A percentile compares a stretch with the other conserved stretches of the same genome.
These are phyloP conservation scores for Helianthus annuus DNA, from an alignment of 129 eudicot genomes.

Conservation along the genomic window HanXRQr2.0-SUNRISE NC_035447.2:28829721-28830220, in stretches of 20 bases:
- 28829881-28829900: slow-evolving; percentile 64
- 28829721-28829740: slow-evolving; percentile 83
- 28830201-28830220: not conserved
- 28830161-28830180: not conserved
- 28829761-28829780: slow-evolving; percentile 48
- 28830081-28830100: slow-evolving; percentile 78
- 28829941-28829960: slow-evolving; percentile 54
- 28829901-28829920: slow-evolving; percentile 94
- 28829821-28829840: slow-evolving; percentile 93
- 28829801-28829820: slow-evolving; percentile 77
- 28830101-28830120: slow-evolving; percentile 94
- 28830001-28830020: slow-evolving; percentile 78
- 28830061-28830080: slow-evolving; percentile 73
- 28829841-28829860: slow-evolving; percentile 79
- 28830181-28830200: not conserved
- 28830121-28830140: slow-evolving; percentile 18
- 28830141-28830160: not conserved
- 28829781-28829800: slow-evolving; percentile 89
- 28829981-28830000: slow-evolving; percentile 52
- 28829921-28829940: slow-evolving; percentile 69
- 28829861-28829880: slow-evolving; percentile 80
- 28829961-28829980: slow-evolving; percentile 33
- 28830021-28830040: slow-evolving; percentile 42
- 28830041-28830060: slow-evolving; percentile 43
- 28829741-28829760: slow-evolving; percentile 59